Base-by-base conservation (phyloP, 768 basidiomycete genomes). In the Coprinopsis cinerea region DNA sequence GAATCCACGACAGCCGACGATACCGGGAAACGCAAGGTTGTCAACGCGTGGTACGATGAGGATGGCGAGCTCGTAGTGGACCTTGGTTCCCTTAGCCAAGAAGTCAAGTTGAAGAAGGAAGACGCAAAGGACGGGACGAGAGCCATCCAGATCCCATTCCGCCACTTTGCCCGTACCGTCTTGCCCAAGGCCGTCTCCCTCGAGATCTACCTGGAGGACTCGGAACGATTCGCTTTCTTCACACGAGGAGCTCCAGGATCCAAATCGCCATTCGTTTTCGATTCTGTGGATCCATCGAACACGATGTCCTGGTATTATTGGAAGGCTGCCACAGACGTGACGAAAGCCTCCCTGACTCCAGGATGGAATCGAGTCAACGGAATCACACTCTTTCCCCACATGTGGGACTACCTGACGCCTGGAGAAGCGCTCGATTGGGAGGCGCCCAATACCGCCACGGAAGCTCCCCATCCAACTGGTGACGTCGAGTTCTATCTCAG, bases 221-320 rank as follows among this genome's bases (percentile, higher is more conserved):
- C 22, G 7, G 28, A 28, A 7, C 17, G 41, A 4, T 10, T 35
- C 42, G 34, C 49, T 7, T 50, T 50, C 37, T 50, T 50, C 23
- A 50, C 49, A 15, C 23, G 25, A 9, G 49, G 49, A 1, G 41
- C 28, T 15, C 41, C 28, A 17, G 34, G 34, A 4, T 22, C 41
- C 18, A 50, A 50, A 36, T 50, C 49, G 18, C 49, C 49, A 6
- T 50, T 50, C 37, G 41, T 32, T 17, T 50, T 50, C 25, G 49
- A 42, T 32, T 30, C 40, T 5, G 15, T 13, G n/a, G 22, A 42
- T 15, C n/a, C 25, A 4, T 11, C 4, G 27, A 50, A 50, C 26
- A 50, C 49, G 4, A 42, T 42, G 23, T 43, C 49, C n/a, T 50
- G 49, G 49, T 50, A 50, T 30, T 25, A 50, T 20, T 50, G 42